These are phyloP conservation scores for Logfia minima DNA, from an alignment of 129 eudicot genomes.

Conservation along the genomic window DNA sequence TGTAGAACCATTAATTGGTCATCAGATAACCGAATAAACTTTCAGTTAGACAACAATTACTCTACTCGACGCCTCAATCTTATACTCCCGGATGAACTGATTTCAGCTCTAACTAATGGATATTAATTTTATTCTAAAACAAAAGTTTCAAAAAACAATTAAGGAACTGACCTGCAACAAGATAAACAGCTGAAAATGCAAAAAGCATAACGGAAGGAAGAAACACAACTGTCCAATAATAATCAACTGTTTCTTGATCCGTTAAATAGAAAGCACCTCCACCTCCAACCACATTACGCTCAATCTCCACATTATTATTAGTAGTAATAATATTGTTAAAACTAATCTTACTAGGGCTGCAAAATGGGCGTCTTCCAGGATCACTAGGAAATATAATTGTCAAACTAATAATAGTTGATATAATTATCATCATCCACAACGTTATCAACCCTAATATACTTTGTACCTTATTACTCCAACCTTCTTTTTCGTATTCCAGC, in stretches of 20 bases:
- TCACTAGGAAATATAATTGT: slow-evolving; percentile 61
- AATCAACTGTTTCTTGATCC: slow-evolving; percentile 91
- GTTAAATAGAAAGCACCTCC: slow-evolving; percentile 75
- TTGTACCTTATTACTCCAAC: not conserved
- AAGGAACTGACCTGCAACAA: slow-evolving; percentile 67
- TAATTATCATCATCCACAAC: not conserved
- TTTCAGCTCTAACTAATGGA: not conserved
- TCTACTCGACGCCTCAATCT: no score
- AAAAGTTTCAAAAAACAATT: not conserved
- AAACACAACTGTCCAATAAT: slow-evolving; percentile 89
- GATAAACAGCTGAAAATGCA: slow-evolving; percentile 44
- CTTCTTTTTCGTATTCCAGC: not conserved
- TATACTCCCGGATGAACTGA: no score
- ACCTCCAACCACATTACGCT: slow-evolving; percentile 44
- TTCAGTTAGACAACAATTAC: no score
- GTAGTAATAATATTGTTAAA: not conserved
- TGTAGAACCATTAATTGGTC: no score
- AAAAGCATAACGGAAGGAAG: slow-evolving; percentile 62
- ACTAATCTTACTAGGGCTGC: slow-evolving; percentile 45
- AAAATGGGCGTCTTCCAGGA: slow-evolving; percentile 60
- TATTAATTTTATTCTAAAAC: not conserved
- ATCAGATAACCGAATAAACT: no score
- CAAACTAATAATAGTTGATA: not conserved
- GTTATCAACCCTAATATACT: not conserved
- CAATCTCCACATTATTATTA: slow-evolving; percentile 3